Conservation (phyloP, 192 early-diverging fungal species). For the Dispira parvispora region DNA sequence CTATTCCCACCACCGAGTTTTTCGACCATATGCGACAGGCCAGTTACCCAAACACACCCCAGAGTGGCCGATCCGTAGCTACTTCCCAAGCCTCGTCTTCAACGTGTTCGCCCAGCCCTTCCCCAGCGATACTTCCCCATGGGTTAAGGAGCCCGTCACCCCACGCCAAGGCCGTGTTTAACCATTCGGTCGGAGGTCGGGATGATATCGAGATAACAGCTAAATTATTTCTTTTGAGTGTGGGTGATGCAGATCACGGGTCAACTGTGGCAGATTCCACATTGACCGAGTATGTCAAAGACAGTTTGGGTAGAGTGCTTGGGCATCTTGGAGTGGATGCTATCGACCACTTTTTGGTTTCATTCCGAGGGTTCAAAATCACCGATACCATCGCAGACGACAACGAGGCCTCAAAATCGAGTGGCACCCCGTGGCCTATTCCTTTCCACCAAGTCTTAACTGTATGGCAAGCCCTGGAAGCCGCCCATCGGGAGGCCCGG, state of each 20-base stretch:
- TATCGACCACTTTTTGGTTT: not conserved
- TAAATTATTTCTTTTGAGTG: not conserved
- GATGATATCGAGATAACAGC: not conserved
- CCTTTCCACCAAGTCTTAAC: not conserved
- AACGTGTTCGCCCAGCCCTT: not conserved
- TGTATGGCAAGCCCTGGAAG: not conserved
- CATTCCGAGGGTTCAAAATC: not conserved
- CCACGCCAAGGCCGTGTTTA: not conserved
- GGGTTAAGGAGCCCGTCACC: not conserved
- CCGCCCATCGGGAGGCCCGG: not conserved
- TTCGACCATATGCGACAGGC: not conserved
- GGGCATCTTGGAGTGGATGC: not conserved
- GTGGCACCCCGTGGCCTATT: not conserved
- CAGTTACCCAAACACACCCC: slow-evolving; percentile 1
- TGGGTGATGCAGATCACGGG: no score
- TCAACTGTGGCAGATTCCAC: no score
- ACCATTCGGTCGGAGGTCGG: not conserved
- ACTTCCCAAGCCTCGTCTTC: slow-evolving; percentile 1
- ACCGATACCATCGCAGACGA: not conserved
- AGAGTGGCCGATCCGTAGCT: not conserved
- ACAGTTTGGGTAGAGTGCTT: no score
- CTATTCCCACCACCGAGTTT: not conserved
- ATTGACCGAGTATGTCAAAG: no score
- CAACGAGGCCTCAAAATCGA: not conserved
- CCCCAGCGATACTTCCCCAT: not conserved